These are phyloP conservation scores for Veloboletus limbatus DNA, from an alignment of 1,284 basidiomycete species.

Conservation along the genomic window DNA sequence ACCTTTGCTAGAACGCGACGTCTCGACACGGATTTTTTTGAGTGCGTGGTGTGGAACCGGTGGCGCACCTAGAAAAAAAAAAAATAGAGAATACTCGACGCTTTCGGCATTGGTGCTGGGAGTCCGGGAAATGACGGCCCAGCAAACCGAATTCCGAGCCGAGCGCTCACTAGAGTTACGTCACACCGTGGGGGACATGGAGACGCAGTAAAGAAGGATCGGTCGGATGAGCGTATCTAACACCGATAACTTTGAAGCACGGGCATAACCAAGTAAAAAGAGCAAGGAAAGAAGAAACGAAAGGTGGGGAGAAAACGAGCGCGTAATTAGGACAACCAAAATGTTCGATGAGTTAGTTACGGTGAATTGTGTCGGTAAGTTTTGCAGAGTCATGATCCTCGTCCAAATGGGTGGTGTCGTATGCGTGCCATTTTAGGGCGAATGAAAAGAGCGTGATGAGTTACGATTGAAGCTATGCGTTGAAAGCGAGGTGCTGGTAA, in stretches of 20 bases:
- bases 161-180: not conserved
- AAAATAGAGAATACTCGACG: no score
- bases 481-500: conserved; percentile 10
- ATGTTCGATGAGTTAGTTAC: conserved; percentile 8
- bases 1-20: no score
- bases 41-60: no score
- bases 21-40: no score
- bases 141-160: conserved; percentile 5
- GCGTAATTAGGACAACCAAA: conserved; percentile 23
- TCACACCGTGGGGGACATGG: not conserved
- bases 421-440: conserved; percentile 19
- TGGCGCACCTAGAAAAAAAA: no score
- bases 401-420: conserved; percentile 24
- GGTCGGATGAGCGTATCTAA: conserved; percentile 24
- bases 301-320: not conserved
- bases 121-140: no score
- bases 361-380: conserved; percentile 7
- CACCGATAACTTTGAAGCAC: conserved; percentile 18
- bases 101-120: no score
- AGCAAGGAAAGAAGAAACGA: not conserved
- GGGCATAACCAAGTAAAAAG: not conserved
- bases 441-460: conserved; percentile 25
- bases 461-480: conserved; percentile 4
- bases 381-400: conserved; percentile 30
- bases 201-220: not conserved